A percentile compares a stretch with the other conserved stretches of the same genome.
Evolutionary conservation across 805 yeast species (phyloP).

Genomic region (Yarrowia alimentaria): DNA sequence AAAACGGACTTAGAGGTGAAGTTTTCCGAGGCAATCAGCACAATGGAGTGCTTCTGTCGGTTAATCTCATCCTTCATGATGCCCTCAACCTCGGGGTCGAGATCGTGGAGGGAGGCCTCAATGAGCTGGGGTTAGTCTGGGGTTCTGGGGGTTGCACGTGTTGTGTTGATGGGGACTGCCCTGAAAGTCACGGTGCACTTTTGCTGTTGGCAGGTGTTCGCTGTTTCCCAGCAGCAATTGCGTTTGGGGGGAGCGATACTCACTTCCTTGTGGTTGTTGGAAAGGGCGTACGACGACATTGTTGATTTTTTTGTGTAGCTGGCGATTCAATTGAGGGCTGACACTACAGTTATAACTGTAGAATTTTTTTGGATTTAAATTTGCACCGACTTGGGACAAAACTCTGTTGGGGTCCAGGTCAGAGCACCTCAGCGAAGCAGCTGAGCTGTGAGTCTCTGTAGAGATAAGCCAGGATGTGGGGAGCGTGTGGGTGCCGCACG

Average conservation of each 20-base stretch:
- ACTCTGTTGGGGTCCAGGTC: slow-evolving; percentile 26
- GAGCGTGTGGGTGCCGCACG: slow-evolving; percentile 1
- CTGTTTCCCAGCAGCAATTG: neutral
- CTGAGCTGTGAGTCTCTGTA: slow-evolving; percentile 17
- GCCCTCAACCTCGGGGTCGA: slow-evolving; percentile 45
- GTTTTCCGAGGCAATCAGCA: slow-evolving; percentile 94
- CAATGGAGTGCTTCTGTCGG: slow-evolving; percentile 92
- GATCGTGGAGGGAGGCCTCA: slow-evolving; percentile 35
- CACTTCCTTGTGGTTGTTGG: slow-evolving; percentile 39
- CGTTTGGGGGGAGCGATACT: too few relatives aligned
- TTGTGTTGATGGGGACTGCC: too few relatives aligned
- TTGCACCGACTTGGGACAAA: slow-evolving; percentile 16
- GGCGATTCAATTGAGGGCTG: neutral
- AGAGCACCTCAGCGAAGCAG: slow-evolving; percentile 13
- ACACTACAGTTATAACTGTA: slow-evolving; percentile 21
- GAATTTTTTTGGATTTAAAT: slow-evolving; percentile 26
- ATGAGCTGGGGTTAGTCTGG: slow-evolving; percentile 34
- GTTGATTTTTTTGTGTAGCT: too few relatives aligned
- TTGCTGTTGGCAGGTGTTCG: neutral
- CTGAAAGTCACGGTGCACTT: neutral
- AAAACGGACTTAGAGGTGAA: slow-evolving; percentile 94
- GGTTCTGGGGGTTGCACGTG: too few relatives aligned
- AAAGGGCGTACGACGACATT: slow-evolving; percentile 39
- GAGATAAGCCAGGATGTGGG: slow-evolving; percentile 19
- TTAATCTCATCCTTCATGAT: slow-evolving; percentile 65